Base-by-base conservation (phyloP, 805 yeast genomes). In the Monosporozyma unispora region DNA sequence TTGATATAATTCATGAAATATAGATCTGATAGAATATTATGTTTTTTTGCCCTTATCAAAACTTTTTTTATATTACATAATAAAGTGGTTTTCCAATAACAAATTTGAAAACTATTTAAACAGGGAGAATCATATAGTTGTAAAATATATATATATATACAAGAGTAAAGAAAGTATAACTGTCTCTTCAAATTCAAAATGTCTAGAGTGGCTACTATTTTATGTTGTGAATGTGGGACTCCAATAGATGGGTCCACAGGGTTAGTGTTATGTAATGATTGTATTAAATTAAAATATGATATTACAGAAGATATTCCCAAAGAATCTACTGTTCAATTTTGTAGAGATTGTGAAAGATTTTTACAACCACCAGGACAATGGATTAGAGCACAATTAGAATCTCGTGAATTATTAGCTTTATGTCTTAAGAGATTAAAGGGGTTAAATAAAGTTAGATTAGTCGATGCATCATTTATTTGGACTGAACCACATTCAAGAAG, bases 401-500 rank as follows among this genome's bases (percentile, higher is more conserved):
- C 95, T 21, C 77, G 99, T 67, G 98, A 93, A 67, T 73, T 93
- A 48, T 72, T 93, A 53, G 97, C 99, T 0, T 71, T 93, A 39
- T 87, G 97, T 71, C 72, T 93, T 55, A 81, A 90, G 68, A 79
- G 90, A 63, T 74, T 93, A 61, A 87, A 85, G 59, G 98, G 98
- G 48, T 74, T 93, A 57, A 82, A 79, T 57, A 85, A 86, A 62
- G 93, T 89, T 45, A 74, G 96, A 58, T 72, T 93, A 52, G 80
- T 88, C 29, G 98, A 93, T 71, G 99, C 99, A 2, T 78, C 89
- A 4, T 93, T 90, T 60, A 80, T 95, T 53, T 93, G 99, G 99
- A 93, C 99, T 0, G 99, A 93, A 71, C 99, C 99, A 2, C 99
- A 93, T 68, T 89, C 97, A 21, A 79, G 99, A 69, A 82, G 99